Evolutionary conservation across 2,329 filamentous ascomycete species (phyloP), one percentile per base, ranked within the genome.

Genomic region (Cladobotryum protrusum): DNA sequence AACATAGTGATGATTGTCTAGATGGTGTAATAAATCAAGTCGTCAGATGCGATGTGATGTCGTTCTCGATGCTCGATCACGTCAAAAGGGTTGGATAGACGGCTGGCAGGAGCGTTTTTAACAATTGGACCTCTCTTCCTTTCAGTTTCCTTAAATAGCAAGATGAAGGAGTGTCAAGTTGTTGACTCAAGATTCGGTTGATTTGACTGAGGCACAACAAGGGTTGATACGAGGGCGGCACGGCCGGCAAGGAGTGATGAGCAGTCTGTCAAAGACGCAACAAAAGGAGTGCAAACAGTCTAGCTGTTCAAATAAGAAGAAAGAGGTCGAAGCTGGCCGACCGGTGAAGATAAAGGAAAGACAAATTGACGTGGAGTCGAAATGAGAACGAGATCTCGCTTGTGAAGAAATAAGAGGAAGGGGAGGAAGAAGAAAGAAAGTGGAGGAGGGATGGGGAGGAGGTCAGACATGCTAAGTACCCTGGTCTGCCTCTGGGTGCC

Each of bases 251-350:
- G 59, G 63, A 54, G 63, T 57, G 58, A 54, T 41, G 46, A 59
- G 69, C 67, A 54, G 68, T 76, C 75, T 78, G 59, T 78, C 74
- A 76, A 78, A 77, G 75, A 77, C 70, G 67, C 72, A 52, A 34
- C 36, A 37, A 53, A 65, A 59, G 65, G 63, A 70, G 66, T 67
- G 69, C 59, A 56, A 53, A 61, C 56, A 62, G 65, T 59, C 52
- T 61, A 61, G 59, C 57, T 62, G 57, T 55, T 56, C 56, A 55
- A 47, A 45, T 45, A 43, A 54, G 44, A 47, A 40, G 19, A 46
- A 47, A 43, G 29, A 50, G 53, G 51, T 54, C 55, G 55, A 56
- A 29, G 47, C 54, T 53, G 54, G 54, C 54, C 50, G 36, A 39
- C 53, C 52, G 47, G 36, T 39, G 47, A 52, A 50, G 35, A 48